These are phyloP conservation scores for Ganoderma meredithae DNA, from an alignment of 1,284 basidiomycete species.

Conservation along the genomic window DNA sequence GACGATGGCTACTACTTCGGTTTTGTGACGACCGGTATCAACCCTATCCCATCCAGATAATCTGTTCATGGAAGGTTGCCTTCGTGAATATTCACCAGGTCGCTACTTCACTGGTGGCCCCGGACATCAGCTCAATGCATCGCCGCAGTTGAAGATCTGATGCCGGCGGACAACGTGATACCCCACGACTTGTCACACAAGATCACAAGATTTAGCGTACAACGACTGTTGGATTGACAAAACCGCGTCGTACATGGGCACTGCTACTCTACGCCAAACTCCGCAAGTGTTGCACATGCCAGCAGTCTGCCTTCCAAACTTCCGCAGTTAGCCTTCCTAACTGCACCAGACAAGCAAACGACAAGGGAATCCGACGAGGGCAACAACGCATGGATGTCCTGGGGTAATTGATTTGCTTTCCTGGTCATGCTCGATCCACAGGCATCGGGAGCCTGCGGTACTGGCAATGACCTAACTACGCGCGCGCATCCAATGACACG, in stretches of 20 bases:
- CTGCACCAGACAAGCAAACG: conserved; percentile 1
- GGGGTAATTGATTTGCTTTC: conserved; percentile 33
- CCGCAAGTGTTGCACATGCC: neutral
- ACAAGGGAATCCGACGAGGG: neutral
- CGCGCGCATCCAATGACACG: neutral
- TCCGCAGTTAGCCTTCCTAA: neutral
- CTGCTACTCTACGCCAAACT: neutral
- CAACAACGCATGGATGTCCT: conserved; percentile 22
- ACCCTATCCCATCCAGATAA: too few species aligned
- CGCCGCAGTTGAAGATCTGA: too few species aligned
- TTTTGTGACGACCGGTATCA: too few species aligned
- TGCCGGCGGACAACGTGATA: too few species aligned
- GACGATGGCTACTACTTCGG: too few species aligned
- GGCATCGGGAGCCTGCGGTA: neutral
- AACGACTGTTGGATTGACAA: conserved; percentile 15
- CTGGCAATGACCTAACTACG: neutral
- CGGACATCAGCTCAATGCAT: too few species aligned
- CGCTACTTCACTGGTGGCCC: too few species aligned
- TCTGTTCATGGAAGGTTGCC: too few species aligned
- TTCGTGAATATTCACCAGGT: too few species aligned
- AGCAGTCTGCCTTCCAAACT: neutral
- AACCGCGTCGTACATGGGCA: conserved; percentile 3
- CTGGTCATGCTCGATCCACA: conserved; percentile 11
- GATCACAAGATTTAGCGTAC: neutral
- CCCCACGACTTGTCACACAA: neutral